phyloP scores from a whole-genome alignment of 2,329 filamentous ascomycete genomes.

The Pseudocercospora musae region DNA sequence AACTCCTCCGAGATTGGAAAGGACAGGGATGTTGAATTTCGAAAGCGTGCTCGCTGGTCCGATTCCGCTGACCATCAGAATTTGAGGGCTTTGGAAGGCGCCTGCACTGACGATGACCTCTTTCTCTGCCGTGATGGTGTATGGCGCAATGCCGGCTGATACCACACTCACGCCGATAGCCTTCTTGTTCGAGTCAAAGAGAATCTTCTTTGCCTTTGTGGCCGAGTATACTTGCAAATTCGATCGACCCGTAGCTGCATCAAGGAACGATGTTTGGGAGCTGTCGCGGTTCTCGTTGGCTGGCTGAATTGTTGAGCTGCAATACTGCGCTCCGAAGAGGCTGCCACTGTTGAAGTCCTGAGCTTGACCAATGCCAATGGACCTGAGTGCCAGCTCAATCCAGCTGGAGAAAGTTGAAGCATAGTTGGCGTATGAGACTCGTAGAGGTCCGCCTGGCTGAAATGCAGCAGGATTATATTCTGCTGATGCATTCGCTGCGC shows the following conservation, averaged over 20 bases:
- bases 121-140: slow-evolving; percentile 33
- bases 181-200: slow-evolving; percentile 31
- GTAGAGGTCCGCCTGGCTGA: slow-evolving; percentile 30
- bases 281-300: slow-evolving; percentile 20
- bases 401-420: slow-evolving; percentile 17
- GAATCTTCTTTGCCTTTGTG: slow-evolving; percentile 26
- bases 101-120: slow-evolving; percentile 51
- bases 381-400: slow-evolving; percentile 9
- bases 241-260: slow-evolving; percentile 22
- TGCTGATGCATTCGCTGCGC: slow-evolving; percentile 12
- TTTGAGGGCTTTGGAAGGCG: slow-evolving; percentile 61
- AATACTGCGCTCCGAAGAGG: slow-evolving; percentile 19
- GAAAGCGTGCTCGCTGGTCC: slow-evolving; percentile 51
- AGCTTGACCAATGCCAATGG: slow-evolving; percentile 14
- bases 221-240: slow-evolving; percentile 35
- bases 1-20: slow-evolving; percentile 59
- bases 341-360: slow-evolving; percentile 19
- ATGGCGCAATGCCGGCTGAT: neutral
- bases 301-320: slow-evolving; percentile 16
- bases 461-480: slow-evolving; percentile 18
- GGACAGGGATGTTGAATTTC: slow-evolving; percentile 51
- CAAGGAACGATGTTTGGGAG: slow-evolving; percentile 31
- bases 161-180: slow-evolving; percentile 28
- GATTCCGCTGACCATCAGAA: slow-evolving; percentile 63
- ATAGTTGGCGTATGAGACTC: slow-evolving; percentile 33